phyloP scores from a whole-genome alignment of 176 grass and related monocot species.

The Oryza longistaminata region DNA sequence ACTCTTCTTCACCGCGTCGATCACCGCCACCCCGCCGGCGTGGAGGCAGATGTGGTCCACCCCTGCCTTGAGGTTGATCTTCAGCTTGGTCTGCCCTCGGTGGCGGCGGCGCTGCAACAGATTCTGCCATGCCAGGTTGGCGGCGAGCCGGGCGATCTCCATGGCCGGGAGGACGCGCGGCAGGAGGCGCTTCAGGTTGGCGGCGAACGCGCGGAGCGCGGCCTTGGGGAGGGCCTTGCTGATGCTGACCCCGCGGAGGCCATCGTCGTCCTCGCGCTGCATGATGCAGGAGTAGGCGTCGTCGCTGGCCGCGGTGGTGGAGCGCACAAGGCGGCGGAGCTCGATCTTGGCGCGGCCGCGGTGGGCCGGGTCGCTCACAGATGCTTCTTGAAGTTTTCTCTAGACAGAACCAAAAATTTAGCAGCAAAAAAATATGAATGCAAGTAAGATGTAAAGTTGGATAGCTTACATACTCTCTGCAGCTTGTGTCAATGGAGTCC shows the following conservation, averaged over 20 bases:
- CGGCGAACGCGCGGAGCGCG: constrained; percentile 39
- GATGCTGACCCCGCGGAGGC: constrained; percentile 31
- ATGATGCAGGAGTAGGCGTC: constrained; percentile 40
- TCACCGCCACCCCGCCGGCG: constrained; percentile 47
- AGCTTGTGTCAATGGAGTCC: no score
- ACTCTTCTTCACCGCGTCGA: constrained; percentile 42
- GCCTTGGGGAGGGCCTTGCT: constrained; percentile 51
- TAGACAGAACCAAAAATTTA: no score
- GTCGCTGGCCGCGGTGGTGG: constrained; percentile 41
- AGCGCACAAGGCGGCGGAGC: constrained; percentile 33
- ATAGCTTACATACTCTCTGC: no score
- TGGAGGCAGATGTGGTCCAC: constrained; percentile 66
- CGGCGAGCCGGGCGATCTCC: constrained; percentile 31
- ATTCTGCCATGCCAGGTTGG: background rate
- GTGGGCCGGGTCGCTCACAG: constrained; percentile 24
- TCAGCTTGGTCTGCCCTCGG: background rate
- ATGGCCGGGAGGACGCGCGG: constrained; percentile 35
- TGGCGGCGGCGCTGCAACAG: background rate
- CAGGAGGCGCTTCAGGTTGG: constrained; percentile 41
- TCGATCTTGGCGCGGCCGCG: constrained; percentile 41
- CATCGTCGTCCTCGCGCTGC: constrained; percentile 47
- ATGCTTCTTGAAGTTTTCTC: no score
- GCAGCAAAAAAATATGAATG: no score
- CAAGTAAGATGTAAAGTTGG: no score
- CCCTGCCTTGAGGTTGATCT: constrained; percentile 52